Evolutionary conservation across 352 stramenopile genomes (phyloP).

Genomic region (Globisporangium nunn): DNA sequence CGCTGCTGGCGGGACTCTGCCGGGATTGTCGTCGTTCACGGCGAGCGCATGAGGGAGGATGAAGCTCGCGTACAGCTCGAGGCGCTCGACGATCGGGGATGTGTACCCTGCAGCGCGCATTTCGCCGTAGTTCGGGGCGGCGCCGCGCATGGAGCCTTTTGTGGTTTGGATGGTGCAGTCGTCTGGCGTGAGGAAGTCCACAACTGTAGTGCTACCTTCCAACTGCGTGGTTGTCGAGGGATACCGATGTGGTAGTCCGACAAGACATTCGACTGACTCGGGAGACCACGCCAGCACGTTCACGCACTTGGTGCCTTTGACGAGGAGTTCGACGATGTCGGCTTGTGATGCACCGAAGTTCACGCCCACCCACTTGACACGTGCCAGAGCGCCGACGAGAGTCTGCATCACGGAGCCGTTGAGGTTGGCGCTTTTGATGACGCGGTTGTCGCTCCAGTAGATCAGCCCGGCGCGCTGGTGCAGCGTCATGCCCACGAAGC

Average conservation of each 20-base stretch:
- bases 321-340: slow-evolving; percentile 28
- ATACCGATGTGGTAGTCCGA: slow-evolving; percentile 30
- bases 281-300: slow-evolving; percentile 36
- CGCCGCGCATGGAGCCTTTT: slow-evolving; percentile 38
- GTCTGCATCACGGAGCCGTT: slow-evolving; percentile 12
- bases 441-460: slow-evolving; percentile 55
- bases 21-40: slow-evolving; percentile 22
- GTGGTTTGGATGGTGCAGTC: slow-evolving; percentile 52
- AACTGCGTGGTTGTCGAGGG: slow-evolving; percentile 1
- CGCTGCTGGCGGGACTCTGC: not conserved
- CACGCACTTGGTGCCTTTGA: slow-evolving; percentile 33
- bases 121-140: slow-evolving; percentile 35
- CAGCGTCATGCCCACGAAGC: slow-evolving; percentile 38
- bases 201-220: not conserved
- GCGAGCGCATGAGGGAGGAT: slow-evolving; percentile 42
- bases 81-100: slow-evolving; percentile 40
- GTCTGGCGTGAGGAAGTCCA: slow-evolving; percentile 16
- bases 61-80: slow-evolving; percentile 28
- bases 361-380: slow-evolving; percentile 40
- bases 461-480: slow-evolving; percentile 25
- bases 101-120: slow-evolving; percentile 36
- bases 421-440: slow-evolving; percentile 22
- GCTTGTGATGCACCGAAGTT: slow-evolving; percentile 33
- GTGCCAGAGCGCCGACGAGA: slow-evolving; percentile 33
- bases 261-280: slow-evolving; percentile 47